Base-by-base conservation (phyloP, 495 filamentous ascomycete species). In the Annulohypoxylon bovei region DNA sequence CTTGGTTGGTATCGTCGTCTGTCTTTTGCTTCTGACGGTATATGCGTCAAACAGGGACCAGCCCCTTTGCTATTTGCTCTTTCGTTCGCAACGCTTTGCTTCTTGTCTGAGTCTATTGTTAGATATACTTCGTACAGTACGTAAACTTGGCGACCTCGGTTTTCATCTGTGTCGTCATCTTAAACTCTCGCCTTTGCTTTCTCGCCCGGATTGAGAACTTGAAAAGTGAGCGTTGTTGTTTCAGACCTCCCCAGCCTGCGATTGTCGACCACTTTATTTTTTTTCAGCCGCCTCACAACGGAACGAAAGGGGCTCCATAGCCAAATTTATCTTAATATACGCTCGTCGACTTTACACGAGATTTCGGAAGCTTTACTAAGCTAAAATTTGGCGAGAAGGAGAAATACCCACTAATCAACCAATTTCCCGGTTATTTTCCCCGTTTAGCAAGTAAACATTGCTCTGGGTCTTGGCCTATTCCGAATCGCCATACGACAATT, bases 71-170 rank as follows among this genome's bases (percentile, higher is more conserved):
- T 8, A n/a, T n/a, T n/a, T n/a, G n/a, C n/a, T 39, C 35, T n/a
- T 16, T 20, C 46, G 27, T 33, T 54, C 25, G 46, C 59, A 50
- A 32, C 46, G 14, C 50, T 28, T 72, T 65, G 47, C 55, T 55
- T 62, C 53, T 62, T 70, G 23, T 49, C 53, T 44, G 46, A 65
- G 67, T 56, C 63, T 67, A 64, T 64, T 72, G n/a, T 35, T 60
- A 68, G 54, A 65, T 33, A 70, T 47, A 70, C 67, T 68, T 72
- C 22, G 54, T 68, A 65, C 65, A 61, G 64, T 68, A 72, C 70
- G 65, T 72, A 72, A 72, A 67, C 60, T 55, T 40, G 30, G 44
- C 47, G 18, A 37, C 23, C 53, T 67, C 61, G 60, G 47, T 39
- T 57, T 55, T 60, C 12, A 32, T 72, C 56, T 28, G 53, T 68